A percentile compares a stretch with the other conserved stretches of the same genome.
These are phyloP conservation scores for Lagenidium sp. DNA, from an alignment of 352 stramenopile species.

Conservation along the genomic window DNA sequence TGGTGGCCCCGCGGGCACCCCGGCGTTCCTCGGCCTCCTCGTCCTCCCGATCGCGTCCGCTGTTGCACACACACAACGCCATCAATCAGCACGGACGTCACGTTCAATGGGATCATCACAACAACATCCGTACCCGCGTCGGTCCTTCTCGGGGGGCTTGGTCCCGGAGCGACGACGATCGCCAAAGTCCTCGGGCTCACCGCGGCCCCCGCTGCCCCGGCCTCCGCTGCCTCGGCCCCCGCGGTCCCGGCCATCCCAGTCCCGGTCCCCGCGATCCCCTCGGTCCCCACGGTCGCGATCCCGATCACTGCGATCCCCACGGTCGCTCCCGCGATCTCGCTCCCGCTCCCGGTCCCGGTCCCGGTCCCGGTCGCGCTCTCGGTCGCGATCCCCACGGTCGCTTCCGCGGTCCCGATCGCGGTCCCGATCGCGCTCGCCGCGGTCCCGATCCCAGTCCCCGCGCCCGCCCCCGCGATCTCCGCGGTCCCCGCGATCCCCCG, in stretches of 20 bases:
- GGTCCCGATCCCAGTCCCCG: conserved; percentile 17
- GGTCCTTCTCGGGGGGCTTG: conserved; percentile 25
- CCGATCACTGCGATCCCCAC: conserved; percentile 15
- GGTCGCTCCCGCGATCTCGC: conserved; percentile 17
- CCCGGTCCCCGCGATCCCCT: conserved; percentile 24
- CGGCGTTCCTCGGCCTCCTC: conserved; percentile 41
- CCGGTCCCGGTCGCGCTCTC: neutral
- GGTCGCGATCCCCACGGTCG: conserved; percentile 2
- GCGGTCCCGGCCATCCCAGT: conserved; percentile 21
- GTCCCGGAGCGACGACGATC: conserved; percentile 16
- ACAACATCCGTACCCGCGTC: conserved; percentile 40
- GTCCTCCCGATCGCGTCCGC: conserved; percentile 33
- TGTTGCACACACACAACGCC: neutral
- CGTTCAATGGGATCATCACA: no score
- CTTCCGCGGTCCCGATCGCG: conserved; percentile 1
- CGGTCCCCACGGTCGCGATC: conserved; percentile 11
- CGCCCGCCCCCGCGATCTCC: no score
- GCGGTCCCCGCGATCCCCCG: no score
- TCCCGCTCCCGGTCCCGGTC: conserved; percentile 8
- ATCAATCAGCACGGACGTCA: no score
- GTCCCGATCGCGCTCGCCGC: conserved; percentile 18
- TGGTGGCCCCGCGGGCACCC: conserved; percentile 21
- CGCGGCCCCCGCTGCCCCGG: conserved; percentile 6
- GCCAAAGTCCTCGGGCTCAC: conserved; percentile 18
- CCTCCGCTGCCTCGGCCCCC: conserved; percentile 13